Base-by-base conservation (phyloP, 371 early-diverging fungal species). In the Capillidium rhysosporum region DNA sequence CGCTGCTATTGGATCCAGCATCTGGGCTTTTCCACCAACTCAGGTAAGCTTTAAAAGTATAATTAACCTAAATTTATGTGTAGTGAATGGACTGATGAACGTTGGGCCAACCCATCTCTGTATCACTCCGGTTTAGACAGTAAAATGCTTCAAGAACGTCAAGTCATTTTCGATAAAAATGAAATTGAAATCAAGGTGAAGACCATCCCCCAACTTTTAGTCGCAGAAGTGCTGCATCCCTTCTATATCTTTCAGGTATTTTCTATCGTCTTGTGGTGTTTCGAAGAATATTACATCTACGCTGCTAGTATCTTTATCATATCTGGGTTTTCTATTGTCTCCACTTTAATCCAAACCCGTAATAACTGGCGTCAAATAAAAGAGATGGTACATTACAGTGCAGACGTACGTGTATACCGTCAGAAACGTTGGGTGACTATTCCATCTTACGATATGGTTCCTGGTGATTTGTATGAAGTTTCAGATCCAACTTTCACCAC, bases 191-290 rank as follows among this genome's bases (percentile, higher is more conserved):
- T 94, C 10, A 66, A 76, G 55, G 84, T 84, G 59, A 87, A 89
- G 63, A 74, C 90, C 0, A 72, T 72, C 4, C 55, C 63, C 16
- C 72, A 79, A 30, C 66, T 97, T 21, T 64, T 93, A 7, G 62
- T 89, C 16, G 89, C 90, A 62, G 97, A 97, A 65, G 80, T 87
- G 14, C 66, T 87, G 26, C 80, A 94, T 65, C 98, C 98, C 0
- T 93, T 97, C 63, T 93, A 89, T 64, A 74, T 94, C 38, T 95
- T 97, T 60, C 95, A 95, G 66, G 77, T 86, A 20, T 82, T 82
- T 40, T 84, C 84, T 55, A 86, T 95, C 43, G 57, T 85, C 16
- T 73, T 95, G 1, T 97, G 98, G 98, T 74, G 75, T 54, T 60
- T 82, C 3, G 98, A 97, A 58, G 77, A 90, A 54, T 97, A 97